Evolutionary conservation across 768 basidiomycete genomes (phyloP), one percentile per base, ranked within the genome.

Genomic region (Xerocomellus amylosporus): DNA sequence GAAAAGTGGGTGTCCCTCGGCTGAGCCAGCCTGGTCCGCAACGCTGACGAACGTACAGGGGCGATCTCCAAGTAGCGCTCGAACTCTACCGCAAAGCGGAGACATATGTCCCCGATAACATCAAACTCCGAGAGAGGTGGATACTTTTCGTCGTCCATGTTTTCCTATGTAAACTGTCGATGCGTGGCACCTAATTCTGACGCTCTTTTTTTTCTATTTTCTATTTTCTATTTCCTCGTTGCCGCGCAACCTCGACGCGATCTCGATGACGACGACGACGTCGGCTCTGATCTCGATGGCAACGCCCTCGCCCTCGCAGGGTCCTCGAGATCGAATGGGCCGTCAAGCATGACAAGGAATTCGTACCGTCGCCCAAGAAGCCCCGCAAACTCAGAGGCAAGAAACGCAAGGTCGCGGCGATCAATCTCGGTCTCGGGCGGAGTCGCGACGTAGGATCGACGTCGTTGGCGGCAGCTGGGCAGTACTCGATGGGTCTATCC

Each of bases 91-190:
- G 85, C 65, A 88, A 88, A 62, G 90, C 90, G 19, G 86, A 87
- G 68, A 77, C 78, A 6, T 92, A 91, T 60, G 88, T 91, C 45
- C 90, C 91, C n/a, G 87, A 90, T 54, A 93, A 93, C 65, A 70
- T 82, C 71, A 92, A 90, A 69, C 78, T 93, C 46, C 83, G 85
- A 80, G 88, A 89, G 78, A 88, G 91, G 91, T 92, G 79, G 81
- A 85, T 85, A 78, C 79, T 82, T 76, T 86, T 85, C 71, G 72
- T 86, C 71, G 71, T 84, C 67, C 75, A 83, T 70, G 79, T 86
- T 67, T 85, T 84, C 66, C 73, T 84, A 68, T 78, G 78, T 77
- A 77, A 77, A 71, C 61, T 80, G 67, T 79, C 77, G 50, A 53
- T 9, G 68, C 67, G 56, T 60, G 65, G 64, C 66, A 65, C 66